These are phyloP conservation scores for Exophiala sp. DNA, from an alignment of 2,329 filamentous ascomycete species.

Conservation along the genomic window DNA sequence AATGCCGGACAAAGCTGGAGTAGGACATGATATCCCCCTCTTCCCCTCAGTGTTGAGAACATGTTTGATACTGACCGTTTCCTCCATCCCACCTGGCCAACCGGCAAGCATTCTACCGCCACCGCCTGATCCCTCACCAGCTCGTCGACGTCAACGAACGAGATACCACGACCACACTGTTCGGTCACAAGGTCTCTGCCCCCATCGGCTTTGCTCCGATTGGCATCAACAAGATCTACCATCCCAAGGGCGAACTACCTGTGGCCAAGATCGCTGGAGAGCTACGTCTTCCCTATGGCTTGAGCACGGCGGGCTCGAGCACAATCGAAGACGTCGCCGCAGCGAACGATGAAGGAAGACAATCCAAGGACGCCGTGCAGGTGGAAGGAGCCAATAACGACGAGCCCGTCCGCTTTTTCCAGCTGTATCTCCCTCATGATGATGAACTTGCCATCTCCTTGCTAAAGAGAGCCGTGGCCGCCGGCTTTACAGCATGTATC, in stretches of 20 bases:
- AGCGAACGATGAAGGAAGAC: conserved; percentile 46
- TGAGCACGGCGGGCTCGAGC: conserved; percentile 53
- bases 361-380: conserved; percentile 17
- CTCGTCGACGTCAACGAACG: conserved; percentile 56
- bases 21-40: background rate
- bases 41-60: conserved; percentile 27
- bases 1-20: conserved; percentile 34
- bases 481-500: conserved; percentile 54
- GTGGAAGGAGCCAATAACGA: conserved; percentile 27
- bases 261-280: conserved; percentile 57
- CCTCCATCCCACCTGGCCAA: conserved; percentile 47
- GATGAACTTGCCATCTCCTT: conserved; percentile 54
- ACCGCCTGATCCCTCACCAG: conserved; percentile 57
- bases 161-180: conserved; percentile 53
- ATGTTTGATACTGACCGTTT: background rate
- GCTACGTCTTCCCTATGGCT: conserved; percentile 53
- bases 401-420: conserved; percentile 50
- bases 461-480: conserved; percentile 49
- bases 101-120: conserved; percentile 58
- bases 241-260: conserved; percentile 52
- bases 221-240: conserved; percentile 62
- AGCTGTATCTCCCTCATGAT: conserved; percentile 60
- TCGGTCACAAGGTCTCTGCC: conserved; percentile 53
- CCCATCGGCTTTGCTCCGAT: conserved; percentile 61
- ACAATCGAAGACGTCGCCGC: conserved; percentile 54